Evolutionary conservation across 2,329 filamentous ascomycete species (phyloP).

Genomic region (Dactylellina leptospora): DNA sequence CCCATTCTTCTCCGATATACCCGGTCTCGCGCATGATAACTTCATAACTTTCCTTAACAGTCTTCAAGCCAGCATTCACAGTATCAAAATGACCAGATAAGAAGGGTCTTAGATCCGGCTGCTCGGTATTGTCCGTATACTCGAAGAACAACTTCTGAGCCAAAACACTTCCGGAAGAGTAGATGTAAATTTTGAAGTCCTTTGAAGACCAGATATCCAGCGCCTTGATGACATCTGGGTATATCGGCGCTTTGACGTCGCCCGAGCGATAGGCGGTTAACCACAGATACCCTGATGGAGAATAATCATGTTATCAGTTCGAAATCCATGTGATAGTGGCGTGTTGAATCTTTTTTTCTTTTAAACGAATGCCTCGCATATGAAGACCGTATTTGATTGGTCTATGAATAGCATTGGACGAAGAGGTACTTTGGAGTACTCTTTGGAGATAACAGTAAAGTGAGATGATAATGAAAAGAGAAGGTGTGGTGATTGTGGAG

Average conservation of each 20-base stretch:
- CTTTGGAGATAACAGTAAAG: not conserved
- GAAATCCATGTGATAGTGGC: not conserved
- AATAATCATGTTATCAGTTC: not conserved
- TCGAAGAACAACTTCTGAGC: constrained; percentile 83
- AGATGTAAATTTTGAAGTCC: constrained; percentile 74
- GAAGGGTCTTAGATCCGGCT: constrained; percentile 68
- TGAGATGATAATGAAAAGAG: not conserved
- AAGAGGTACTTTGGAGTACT: constrained; percentile 1
- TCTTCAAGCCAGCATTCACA: constrained; percentile 79
- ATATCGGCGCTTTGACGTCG: constrained; percentile 75
- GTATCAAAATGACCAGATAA: constrained; percentile 80
- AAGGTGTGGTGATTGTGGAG: constrained; percentile 7
- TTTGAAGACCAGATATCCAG: constrained; percentile 67
- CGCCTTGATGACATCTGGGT: constrained; percentile 74
- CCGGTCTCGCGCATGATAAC: constrained; percentile 68
- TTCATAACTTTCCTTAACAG: constrained; percentile 72
- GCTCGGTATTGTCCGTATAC: constrained; percentile 68
- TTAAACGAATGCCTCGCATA: not conserved
- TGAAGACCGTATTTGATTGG: constrained; percentile 3
- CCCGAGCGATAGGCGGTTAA: constrained; percentile 75
- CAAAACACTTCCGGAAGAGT: constrained; percentile 80
- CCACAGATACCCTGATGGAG: constrained; percentile 72
- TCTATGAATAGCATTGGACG: constrained; percentile 21
- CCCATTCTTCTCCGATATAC: constrained; percentile 66
- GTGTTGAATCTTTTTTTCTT: not conserved